Percentiles rank a stretch among this genome's conserved stretches.
Conservation (phyloP, 768 basidiomycete genomes). For the Kwoniella heveanensis region DNA sequence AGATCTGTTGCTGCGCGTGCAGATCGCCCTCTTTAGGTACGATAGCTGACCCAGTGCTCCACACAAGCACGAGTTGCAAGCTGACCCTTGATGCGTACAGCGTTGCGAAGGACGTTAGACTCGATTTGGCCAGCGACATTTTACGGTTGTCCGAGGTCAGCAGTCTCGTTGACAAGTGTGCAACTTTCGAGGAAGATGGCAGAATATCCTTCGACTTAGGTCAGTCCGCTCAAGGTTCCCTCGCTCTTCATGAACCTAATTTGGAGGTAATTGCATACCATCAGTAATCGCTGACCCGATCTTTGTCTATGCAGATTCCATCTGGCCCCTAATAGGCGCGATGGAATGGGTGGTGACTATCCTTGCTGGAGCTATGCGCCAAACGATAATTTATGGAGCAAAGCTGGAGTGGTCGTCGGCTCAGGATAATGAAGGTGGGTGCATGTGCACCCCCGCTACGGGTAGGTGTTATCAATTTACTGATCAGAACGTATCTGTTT, state of each 20-base stretch:
- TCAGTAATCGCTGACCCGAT: constrained; percentile 11
- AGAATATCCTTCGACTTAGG: constrained; percentile 36
- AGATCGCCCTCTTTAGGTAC: constrained; percentile 21
- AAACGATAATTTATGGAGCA: constrained; percentile 13
- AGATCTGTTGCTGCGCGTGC: constrained; percentile 6
- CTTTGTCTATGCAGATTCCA: constrained; percentile 22
- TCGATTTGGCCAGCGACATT: constrained; percentile 29
- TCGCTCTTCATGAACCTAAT: neutral
- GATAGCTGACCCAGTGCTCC: neutral
- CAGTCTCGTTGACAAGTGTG: constrained; percentile 28
- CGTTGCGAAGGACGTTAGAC: constrained; percentile 15
- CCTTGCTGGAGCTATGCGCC: constrained; percentile 17
- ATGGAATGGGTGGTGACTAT: constrained; percentile 30
- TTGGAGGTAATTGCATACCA: too few relatives aligned
- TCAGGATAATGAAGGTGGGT: neutral
- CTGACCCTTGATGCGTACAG: constrained; percentile 8
- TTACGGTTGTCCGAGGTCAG: constrained; percentile 32
- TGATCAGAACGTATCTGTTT: too few relatives aligned
- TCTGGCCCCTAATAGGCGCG: constrained; percentile 35
- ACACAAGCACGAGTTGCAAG: neutral
- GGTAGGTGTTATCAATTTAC: too few relatives aligned
- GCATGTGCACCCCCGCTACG: too few relatives aligned
- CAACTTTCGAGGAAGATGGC: constrained; percentile 15
- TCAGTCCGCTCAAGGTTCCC: constrained; percentile 12
- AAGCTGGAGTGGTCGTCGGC: constrained; percentile 10